These are phyloP conservation scores for Xerocomellus chrysenteron DNA, from an alignment of 768 basidiomycete species.

Conservation along the genomic window DNA sequence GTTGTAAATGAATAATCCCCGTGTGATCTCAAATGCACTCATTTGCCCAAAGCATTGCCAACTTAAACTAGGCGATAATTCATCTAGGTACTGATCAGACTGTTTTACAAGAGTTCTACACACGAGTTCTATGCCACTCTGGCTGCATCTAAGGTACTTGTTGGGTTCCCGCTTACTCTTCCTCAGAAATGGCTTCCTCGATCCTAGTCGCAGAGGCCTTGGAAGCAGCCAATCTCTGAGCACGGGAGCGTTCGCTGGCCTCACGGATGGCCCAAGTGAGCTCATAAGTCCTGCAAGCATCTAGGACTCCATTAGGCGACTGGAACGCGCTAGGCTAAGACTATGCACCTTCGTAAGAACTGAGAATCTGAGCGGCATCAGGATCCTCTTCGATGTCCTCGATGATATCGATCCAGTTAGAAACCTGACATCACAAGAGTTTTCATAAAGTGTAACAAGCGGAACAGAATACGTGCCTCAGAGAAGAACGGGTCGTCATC, in stretches of 20 bases:
- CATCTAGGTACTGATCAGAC: not conserved
- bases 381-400: constrained; percentile 89
- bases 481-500: constrained; percentile 95
- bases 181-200: constrained; percentile 27
- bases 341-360: constrained; percentile 74
- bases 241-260: constrained; percentile 68
- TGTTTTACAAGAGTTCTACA: not conserved
- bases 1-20: not conserved
- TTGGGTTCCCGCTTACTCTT: constrained; percentile 18
- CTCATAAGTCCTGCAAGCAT: constrained; percentile 86
- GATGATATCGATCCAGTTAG: constrained; percentile 84
- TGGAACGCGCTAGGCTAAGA: not conserved
- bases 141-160: not conserved
- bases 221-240: constrained; percentile 40
- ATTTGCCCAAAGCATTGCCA: not conserved
- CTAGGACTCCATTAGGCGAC: constrained; percentile 35
- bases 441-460: not conserved
- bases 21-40: not conserved
- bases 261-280: constrained; percentile 92
- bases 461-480: constrained; percentile 45
- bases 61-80: not conserved
- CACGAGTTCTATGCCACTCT: not conserved
- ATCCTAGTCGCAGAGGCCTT: constrained; percentile 28
- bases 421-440: constrained; percentile 41
- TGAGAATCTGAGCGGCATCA: constrained; percentile 76